These are phyloP conservation scores for Leavenworthia alabamica DNA, from an alignment of 345 rosid genomes.

Conservation along the genomic window DNA sequence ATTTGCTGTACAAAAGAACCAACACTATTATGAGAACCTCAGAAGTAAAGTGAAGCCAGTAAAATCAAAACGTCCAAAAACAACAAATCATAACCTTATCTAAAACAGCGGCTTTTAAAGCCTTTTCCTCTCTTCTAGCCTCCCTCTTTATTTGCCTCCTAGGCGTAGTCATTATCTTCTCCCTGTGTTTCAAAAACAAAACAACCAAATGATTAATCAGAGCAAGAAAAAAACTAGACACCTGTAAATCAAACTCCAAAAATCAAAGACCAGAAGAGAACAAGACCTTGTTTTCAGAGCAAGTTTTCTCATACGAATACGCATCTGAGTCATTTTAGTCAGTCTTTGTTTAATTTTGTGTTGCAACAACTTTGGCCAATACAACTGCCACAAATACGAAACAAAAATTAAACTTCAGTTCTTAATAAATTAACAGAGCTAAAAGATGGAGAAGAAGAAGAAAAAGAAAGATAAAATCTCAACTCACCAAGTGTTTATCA, in stretches of 20 bases:
- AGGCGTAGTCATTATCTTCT: constrained; percentile 61
- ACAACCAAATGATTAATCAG: not conserved
- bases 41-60: not conserved
- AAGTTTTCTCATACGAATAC: constrained; percentile 90
- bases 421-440: not conserved
- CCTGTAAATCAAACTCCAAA: not conserved
- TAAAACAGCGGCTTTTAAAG: constrained; percentile 68
- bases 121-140: constrained; percentile 79
- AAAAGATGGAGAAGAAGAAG: not conserved
- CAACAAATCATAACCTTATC: constrained; percentile 52
- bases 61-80: not conserved
- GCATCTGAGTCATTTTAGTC: constrained; percentile 99
- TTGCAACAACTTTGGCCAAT: constrained; percentile 85
- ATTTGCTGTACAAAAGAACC: constrained; percentile 48
- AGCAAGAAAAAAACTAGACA: not conserved
- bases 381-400: constrained; percentile 41
- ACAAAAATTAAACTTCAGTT: not conserved
- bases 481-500: constrained; percentile 78
- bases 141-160: constrained; percentile 63
- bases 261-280: not conserved
- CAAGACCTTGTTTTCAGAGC: constrained; percentile 73
- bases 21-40: not conserved
- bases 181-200: constrained; percentile 36
- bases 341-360: constrained; percentile 88
- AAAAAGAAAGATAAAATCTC: not conserved